phyloP scores from a whole-genome alignment of 1,284 basidiomycete species.

The Apiotrichum mycotoxinovorans region DNA sequence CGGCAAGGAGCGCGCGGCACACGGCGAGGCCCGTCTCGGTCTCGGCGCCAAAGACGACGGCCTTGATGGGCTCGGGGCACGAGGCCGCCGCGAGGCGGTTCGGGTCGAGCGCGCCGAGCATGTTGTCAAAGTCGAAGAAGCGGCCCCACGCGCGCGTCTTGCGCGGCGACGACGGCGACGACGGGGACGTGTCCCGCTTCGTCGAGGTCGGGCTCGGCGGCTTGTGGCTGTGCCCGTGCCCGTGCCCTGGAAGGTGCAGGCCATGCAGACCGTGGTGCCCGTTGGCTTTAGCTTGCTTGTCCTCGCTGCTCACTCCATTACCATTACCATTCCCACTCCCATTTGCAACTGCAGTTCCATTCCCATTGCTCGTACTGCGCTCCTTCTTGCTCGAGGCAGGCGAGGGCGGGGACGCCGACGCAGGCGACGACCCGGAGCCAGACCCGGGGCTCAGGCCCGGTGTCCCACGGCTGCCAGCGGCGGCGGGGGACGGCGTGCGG shows the following conservation, averaged over 20 bases:
- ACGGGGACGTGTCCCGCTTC: background rate
- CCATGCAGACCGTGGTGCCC: too few relatives aligned
- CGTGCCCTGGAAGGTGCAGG: too few relatives aligned
- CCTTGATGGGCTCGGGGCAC: conserved; percentile 14
- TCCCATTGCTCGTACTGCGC: too few relatives aligned
- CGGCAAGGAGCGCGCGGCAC: conserved; percentile 14
- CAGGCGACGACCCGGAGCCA: background rate
- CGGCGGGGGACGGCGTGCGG: conserved; percentile 8
- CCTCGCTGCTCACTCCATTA: too few relatives aligned
- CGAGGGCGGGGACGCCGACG: conserved; percentile 2
- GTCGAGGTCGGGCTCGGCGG: background rate
- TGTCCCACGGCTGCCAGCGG: background rate
- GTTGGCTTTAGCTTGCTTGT: too few relatives aligned
- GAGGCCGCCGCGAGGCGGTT: conserved; percentile 13
- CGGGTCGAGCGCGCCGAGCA: conserved; percentile 28
- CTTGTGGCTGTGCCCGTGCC: background rate
- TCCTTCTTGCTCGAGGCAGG: too few relatives aligned
- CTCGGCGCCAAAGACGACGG: conserved; percentile 32
- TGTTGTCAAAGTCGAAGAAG: conserved; percentile 19
- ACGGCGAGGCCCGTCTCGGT: conserved; percentile 18
- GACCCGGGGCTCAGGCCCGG: background rate
- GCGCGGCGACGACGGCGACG: background rate
- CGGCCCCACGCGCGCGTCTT: conserved; percentile 4
- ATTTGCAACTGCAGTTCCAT: too few relatives aligned
- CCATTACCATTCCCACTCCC: too few relatives aligned